Percentiles rank a stretch among this genome's conserved stretches.
phyloP scores from a whole-genome alignment of 257 asterid genomes.

The Nicotiana otophora region DNA sequence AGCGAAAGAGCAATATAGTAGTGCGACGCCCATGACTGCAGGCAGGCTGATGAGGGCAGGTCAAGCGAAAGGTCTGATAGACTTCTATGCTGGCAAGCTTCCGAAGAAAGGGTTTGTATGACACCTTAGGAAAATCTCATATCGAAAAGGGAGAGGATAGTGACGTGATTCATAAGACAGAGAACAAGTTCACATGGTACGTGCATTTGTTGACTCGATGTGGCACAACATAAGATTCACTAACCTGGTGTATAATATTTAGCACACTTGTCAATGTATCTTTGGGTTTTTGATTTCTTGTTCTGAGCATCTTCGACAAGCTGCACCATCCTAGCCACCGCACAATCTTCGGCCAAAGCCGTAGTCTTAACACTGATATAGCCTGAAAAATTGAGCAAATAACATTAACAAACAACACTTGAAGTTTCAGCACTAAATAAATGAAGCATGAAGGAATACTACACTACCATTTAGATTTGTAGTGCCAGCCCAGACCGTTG shows the following conservation, averaged over 20 bases:
- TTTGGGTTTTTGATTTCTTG: conserved; percentile 61
- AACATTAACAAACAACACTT: background rate
- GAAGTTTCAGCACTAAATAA: background rate
- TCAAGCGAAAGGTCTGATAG: background rate
- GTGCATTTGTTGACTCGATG: background rate
- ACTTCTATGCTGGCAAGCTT: background rate
- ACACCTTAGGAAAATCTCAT: background rate
- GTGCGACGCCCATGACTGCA: background rate
- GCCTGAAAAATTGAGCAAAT: conserved; percentile 31
- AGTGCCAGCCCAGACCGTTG: conserved; percentile 80
- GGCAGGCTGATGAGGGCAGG: background rate
- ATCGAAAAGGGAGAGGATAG: background rate
- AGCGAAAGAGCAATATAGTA: background rate
- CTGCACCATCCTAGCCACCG: conserved; percentile 78
- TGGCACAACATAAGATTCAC: background rate
- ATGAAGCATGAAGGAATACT: background rate
- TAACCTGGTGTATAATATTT: conserved; percentile 86
- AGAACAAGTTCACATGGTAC: background rate
- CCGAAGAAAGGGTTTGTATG: background rate
- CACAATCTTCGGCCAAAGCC: conserved; percentile 64
- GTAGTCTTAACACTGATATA: conserved; percentile 59
- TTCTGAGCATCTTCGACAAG: conserved; percentile 90
- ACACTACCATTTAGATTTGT: conserved; percentile 65
- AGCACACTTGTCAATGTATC: conserved; percentile 77
- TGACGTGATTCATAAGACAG: background rate